phyloP scores from a whole-genome alignment of 2,329 filamentous ascomycete genomes.

The Alternaria brassicae region DNA sequence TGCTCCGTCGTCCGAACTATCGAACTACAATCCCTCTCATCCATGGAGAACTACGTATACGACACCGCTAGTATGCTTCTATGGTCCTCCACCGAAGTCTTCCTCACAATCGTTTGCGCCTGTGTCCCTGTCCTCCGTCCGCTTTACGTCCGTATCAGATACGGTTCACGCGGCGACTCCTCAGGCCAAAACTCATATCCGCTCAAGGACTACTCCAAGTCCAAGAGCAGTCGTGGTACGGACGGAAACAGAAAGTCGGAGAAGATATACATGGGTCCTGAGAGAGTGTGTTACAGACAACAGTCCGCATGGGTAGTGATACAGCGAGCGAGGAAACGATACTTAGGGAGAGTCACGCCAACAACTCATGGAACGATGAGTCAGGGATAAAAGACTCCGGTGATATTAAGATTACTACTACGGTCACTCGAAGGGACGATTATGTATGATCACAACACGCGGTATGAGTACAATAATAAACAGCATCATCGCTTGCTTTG shows the following conservation, averaged over 20 bases:
- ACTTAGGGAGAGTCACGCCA: slow-evolving; percentile 21
- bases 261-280: slow-evolving; percentile 30
- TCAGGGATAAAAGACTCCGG: slow-evolving; percentile 13
- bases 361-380: slow-evolving; percentile 5
- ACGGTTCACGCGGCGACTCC: slow-evolving; percentile 30
- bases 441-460: not conserved
- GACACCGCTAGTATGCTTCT: slow-evolving; percentile 42
- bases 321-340: slow-evolving; percentile 40
- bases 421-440: slow-evolving; percentile 15
- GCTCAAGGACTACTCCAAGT: slow-evolving; percentile 29
- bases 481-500: not conserved
- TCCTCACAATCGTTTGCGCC: slow-evolving; percentile 59
- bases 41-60: slow-evolving; percentile 41
- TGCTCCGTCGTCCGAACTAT: slow-evolving; percentile 43
- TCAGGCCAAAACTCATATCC: slow-evolving; percentile 28
- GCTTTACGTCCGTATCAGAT: slow-evolving; percentile 50
- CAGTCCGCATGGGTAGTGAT: slow-evolving; percentile 30
- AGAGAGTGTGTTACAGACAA: slow-evolving; percentile 27
- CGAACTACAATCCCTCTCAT: slow-evolving; percentile 37
- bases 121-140: slow-evolving; percentile 58
- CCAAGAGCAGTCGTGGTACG: slow-evolving; percentile 18
- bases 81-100: slow-evolving; percentile 50
- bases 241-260: slow-evolving; percentile 9
- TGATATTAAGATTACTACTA: slow-evolving; percentile 23
- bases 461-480: not conserved